A percentile compares a stretch with the other conserved stretches of the same genome.
These are phyloP conservation scores for Quaeritorhiza haematococci DNA, from an alignment of 371 early-diverging fungal genomes.

Conservation along the genomic window DNA sequence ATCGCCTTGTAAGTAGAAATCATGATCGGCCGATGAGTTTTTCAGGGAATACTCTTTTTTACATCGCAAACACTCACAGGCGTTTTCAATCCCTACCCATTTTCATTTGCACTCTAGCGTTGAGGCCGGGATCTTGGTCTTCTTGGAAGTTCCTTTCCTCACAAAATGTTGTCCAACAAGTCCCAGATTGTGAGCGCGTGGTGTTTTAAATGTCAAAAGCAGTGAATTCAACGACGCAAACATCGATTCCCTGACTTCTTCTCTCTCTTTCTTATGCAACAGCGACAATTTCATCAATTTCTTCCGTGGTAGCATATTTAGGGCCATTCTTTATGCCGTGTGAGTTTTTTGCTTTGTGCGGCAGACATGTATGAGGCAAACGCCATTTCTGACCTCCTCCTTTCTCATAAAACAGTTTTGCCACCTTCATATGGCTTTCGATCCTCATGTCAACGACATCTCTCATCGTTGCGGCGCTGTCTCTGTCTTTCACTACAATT, in stretches of 20 bases:
- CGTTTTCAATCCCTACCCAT: neutral
- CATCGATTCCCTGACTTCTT: too few relatives aligned
- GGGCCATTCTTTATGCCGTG: conserved; percentile 13
- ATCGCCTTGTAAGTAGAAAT: conserved; percentile 6
- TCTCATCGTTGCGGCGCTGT: conserved; percentile 11
- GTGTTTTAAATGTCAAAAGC: too few relatives aligned
- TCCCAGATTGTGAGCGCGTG: conserved; percentile 13
- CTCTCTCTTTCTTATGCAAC: too few relatives aligned
- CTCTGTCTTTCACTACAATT: conserved; percentile 5
- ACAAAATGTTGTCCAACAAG: conserved; percentile 15
- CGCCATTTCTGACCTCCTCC: too few relatives aligned
- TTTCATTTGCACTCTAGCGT: neutral
- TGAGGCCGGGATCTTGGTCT: conserved; percentile 16
- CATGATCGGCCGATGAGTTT: too few relatives aligned
- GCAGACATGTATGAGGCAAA: too few relatives aligned
- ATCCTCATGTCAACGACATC: conserved; percentile 7
- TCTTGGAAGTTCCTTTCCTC: conserved; percentile 14
- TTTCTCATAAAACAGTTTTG: conserved; percentile 2
- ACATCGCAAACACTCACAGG: too few relatives aligned
- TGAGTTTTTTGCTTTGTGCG: neutral
- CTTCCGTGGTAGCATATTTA: conserved; percentile 13
- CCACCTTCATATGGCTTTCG: conserved; percentile 17
- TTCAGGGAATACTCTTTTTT: too few relatives aligned
- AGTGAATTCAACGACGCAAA: too few relatives aligned
- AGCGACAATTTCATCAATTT: too few relatives aligned